Evolutionary conservation across 2,329 filamentous ascomycete genomes (phyloP), one percentile per base, ranked within the genome.

Genomic region (Colletotrichum cereale): DNA sequence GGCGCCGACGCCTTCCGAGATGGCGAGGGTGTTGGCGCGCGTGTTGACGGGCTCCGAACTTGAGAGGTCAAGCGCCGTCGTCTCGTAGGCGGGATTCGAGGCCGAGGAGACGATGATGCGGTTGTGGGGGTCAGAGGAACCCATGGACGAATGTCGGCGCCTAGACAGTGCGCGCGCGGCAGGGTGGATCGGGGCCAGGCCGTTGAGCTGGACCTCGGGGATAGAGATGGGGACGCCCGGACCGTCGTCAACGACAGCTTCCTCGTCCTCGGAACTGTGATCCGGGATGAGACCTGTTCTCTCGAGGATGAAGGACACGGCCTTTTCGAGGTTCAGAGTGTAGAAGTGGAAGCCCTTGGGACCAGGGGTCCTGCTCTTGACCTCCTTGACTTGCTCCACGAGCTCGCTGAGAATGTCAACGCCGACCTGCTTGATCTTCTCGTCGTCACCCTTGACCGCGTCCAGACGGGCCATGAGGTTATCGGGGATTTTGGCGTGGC

Each of bases 341-440:
- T 98, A 99, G 82, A 99, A 98, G 80, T 99, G 96, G 82, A 98
- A 97, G 7, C 96, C 96, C 76, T 90, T 87, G 26, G 90, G 92
- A 4, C 88, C 87, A 14, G 85, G 84, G 0, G 84, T 87, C 75
- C 85, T 84, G 78, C 80, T 84, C 77, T 89, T 90, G 74, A 91
- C 85, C 67, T 86, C 85, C 81, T 92, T 93, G 79, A 98, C 89
- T 77, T 91, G 89, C 74, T 94, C 90, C 21, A 98, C 89, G 58
- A 98, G 90, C 78, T 98, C 95, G 77, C 90, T 91, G 71, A 99
- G 79, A 65, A 98, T 93, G 78, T 95, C 91, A 21, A 96, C 92
- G 55, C 94, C 93, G 1, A 93, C 89, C 74, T 86, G 86, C 85
- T 96, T 96, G 64, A 96, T 93, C 76, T 90, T 88, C 78, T 95